Base-by-base conservation (phyloP, 2,329 filamentous ascomycete species). In the Hypomyces perniciosus region DNA sequence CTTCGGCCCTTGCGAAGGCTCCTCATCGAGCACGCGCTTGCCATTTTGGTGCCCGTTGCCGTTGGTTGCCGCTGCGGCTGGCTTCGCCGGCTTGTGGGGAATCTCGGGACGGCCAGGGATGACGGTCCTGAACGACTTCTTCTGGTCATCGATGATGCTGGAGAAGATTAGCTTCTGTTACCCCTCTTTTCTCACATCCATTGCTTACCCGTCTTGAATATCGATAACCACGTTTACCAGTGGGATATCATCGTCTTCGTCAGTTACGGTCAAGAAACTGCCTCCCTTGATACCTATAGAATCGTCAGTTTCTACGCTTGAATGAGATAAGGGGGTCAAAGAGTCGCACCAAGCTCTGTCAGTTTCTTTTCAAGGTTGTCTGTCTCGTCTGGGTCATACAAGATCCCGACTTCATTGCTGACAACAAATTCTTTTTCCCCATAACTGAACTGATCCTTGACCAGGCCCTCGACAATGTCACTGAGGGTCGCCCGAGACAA, bases 331-430 rank as follows among this genome's bases (percentile, higher is more conserved):
- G 20, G 20, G 20, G 12, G 20, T 44, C 30, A 10, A 30, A 33
- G 13, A 37, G 12, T 54, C 72, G 59, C 73, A 81, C 82, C 88
- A 7, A 96, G 76, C 20, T 96, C 88, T 28, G 69, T 76, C 46
- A 99, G 77, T 54, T 86, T 90, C 72, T 90, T 95, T 1, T 75
- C 68, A 1, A 97, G 72, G 61, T 96, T 95, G 51, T 95, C 88
- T 4, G 89, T 89, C 61, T 95, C 82, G 50, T 97, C 93, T 0
- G 85, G 81, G 61, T 97, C 93, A 61, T 95, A 97, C 39, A 97
- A 76, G n/a, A 91, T 76, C 46, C 85, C 85, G 8, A 79, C 74
- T 6, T 90, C 85, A 51, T 81, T 90, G 62, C 80, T 86, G 52
- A 97, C 73, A 4, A 85, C 85, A 56, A 97, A 81, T 47, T 96